Evolutionary conservation across 768 basidiomycete genomes (phyloP).

Genomic region (Hydnomerulius pinastri): DNA sequence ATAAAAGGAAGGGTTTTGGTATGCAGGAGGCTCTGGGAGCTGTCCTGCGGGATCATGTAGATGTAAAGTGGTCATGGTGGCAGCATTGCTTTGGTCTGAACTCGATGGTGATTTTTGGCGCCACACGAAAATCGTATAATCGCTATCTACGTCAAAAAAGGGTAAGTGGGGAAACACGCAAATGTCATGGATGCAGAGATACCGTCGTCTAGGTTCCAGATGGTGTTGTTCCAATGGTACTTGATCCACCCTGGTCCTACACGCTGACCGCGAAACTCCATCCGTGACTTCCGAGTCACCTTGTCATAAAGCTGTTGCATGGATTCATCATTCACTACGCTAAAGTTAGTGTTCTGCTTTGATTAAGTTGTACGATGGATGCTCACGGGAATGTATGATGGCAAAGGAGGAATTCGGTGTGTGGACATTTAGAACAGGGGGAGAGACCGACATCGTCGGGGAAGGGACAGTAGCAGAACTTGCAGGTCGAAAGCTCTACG

Average conservation of each 20-base stretch:
- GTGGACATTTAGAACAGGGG: constrained; percentile 67
- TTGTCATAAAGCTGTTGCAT: constrained; percentile 67
- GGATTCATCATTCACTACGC: constrained; percentile 67
- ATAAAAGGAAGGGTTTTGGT: constrained; percentile 73
- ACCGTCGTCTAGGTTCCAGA: constrained; percentile 94
- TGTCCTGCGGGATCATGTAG: constrained; percentile 61
- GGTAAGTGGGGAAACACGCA: neutral
- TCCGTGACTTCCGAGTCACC: constrained; percentile 64
- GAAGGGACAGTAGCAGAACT: neutral
- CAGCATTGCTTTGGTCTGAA: constrained; percentile 15
- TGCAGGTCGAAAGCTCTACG: too few relatives aligned
- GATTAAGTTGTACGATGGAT: neutral
- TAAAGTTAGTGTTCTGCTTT: constrained; percentile 9
- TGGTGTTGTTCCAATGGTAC: constrained; percentile 75
- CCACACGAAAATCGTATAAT: constrained; percentile 87
- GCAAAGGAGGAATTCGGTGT: constrained; percentile 77
- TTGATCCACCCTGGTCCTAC: constrained; percentile 83
- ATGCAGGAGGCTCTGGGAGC: constrained; percentile 61
- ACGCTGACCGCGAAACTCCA: constrained; percentile 57
- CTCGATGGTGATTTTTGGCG: constrained; percentile 50
- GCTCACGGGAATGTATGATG: constrained; percentile 72
- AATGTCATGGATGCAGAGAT: constrained; percentile 15
- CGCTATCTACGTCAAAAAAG: constrained; percentile 58
- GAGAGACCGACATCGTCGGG: constrained; percentile 33
- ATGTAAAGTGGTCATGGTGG: constrained; percentile 47